phyloP scores from a whole-genome alignment of 2,329 filamentous ascomycete genomes.

The Pyrenophora teres region DNA sequence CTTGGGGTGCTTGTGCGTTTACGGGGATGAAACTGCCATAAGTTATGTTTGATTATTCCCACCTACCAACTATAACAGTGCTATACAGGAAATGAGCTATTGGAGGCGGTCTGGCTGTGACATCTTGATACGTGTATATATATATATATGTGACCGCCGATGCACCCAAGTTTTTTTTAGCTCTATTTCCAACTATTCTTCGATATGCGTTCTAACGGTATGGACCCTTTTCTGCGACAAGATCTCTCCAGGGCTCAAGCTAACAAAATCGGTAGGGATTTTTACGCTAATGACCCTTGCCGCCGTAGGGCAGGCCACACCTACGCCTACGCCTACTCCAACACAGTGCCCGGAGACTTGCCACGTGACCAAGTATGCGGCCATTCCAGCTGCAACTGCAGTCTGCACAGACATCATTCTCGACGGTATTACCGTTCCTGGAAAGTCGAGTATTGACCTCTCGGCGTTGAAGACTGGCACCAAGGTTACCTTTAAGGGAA shows the following conservation, averaged over 20 bases:
- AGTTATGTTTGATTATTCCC: neutral
- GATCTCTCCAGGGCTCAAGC: neutral
- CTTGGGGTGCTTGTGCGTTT: constrained; percentile 21
- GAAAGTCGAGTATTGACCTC: constrained; percentile 49
- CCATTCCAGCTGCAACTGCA: constrained; percentile 40
- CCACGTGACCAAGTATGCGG: constrained; percentile 27
- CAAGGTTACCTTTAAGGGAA: constrained; percentile 47
- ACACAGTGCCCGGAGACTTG: constrained; percentile 14
- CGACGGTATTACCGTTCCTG: constrained; percentile 44
- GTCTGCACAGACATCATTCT: constrained; percentile 52
- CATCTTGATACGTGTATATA: neutral
- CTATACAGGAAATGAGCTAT: constrained; percentile 6
- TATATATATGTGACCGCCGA: neutral
- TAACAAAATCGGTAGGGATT: neutral
- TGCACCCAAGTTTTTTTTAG: too few relatives aligned
- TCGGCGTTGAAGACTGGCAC: constrained; percentile 49
- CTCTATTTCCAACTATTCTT: neutral
- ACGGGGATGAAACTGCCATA: constrained; percentile 2
- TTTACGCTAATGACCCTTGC: constrained; percentile 14
- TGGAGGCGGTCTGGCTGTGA: neutral
- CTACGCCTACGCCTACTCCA: neutral
- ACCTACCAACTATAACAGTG: constrained; percentile 3
- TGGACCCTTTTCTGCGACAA: neutral
- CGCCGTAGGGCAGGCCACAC: constrained; percentile 11
- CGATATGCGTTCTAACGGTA: constrained; percentile 1